Percentiles rank a stretch among this genome's conserved stretches.
Evolutionary conservation across 768 basidiomycete genomes (phyloP).

Genomic region (Paxillus involutus): DNA sequence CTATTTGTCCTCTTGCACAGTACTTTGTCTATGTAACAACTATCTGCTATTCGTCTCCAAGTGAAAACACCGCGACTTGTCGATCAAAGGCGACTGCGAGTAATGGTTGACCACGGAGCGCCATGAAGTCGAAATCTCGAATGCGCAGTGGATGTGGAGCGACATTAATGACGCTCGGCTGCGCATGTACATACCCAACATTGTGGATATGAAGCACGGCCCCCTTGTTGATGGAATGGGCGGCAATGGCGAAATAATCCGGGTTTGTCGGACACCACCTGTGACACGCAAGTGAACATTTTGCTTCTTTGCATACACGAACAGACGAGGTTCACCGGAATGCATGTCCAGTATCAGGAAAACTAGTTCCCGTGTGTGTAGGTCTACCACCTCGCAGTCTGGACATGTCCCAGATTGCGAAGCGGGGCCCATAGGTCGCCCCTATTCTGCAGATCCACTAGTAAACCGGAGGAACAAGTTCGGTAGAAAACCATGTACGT

Average conservation of each 20-base stretch:
- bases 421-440: conserved; percentile 68
- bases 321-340: conserved; percentile 53
- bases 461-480: background rate
- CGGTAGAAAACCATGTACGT: conserved; percentile 26
- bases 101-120: conserved; percentile 55
- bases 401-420: conserved; percentile 76
- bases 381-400: conserved; percentile 76
- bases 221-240: conserved; percentile 55
- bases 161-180: conserved; percentile 59
- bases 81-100: conserved; percentile 68
- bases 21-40: conserved; percentile 5
- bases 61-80: conserved; percentile 58
- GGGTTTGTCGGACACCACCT: conserved; percentile 81
- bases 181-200: conserved; percentile 58
- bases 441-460: conserved; percentile 53
- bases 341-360: conserved; percentile 62
- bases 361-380: conserved; percentile 55
- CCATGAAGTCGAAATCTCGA: conserved; percentile 77
- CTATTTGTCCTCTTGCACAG: conserved; percentile 11
- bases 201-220: conserved; percentile 74
- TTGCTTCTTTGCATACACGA: background rate
- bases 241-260: conserved; percentile 77
- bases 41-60: conserved; percentile 54
- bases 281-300: conserved; percentile 3
- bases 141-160: conserved; percentile 63